phyloP scores from a whole-genome alignment of 139 green algal genomes.

The Penium margaritaceum region DNA sequence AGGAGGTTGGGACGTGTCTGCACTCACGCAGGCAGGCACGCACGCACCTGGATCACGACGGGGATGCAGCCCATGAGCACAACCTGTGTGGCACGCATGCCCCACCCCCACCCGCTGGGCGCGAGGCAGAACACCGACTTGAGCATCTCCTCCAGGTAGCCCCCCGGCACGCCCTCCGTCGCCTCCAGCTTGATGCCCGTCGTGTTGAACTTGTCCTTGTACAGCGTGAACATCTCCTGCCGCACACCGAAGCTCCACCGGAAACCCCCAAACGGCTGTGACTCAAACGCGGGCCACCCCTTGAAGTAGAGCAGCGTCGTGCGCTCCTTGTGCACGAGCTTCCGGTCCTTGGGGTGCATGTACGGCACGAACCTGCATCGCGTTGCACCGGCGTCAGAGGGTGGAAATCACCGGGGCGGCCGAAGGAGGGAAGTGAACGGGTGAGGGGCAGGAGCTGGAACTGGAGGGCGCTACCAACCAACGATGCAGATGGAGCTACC shows the following conservation, averaged over 20 bases:
- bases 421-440: too few relatives aligned
- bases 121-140: constrained; percentile 43
- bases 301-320: constrained; percentile 27
- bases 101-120: constrained; percentile 43
- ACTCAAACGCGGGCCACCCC: background rate
- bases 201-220: background rate
- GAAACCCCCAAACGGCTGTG: background rate
- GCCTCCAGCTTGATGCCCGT: background rate
- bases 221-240: constrained; percentile 43
- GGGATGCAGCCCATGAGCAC: constrained; percentile 49
- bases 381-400: too few relatives aligned
- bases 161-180: background rate
- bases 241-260: constrained; percentile 46
- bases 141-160: constrained; percentile 12
- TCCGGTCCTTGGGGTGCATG: too few relatives aligned
- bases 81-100: constrained; percentile 6
- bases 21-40: too few relatives aligned
- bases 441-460: too few relatives aligned
- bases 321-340: too few relatives aligned
- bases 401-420: too few relatives aligned
- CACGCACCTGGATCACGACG: constrained; percentile 43
- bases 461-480: too few relatives aligned
- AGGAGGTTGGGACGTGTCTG: too few relatives aligned
- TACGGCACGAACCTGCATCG: too few relatives aligned
- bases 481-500: too few relatives aligned